Base-by-base conservation (phyloP, 306 rosid species). In the Ziziphus jujuba region DNA sequence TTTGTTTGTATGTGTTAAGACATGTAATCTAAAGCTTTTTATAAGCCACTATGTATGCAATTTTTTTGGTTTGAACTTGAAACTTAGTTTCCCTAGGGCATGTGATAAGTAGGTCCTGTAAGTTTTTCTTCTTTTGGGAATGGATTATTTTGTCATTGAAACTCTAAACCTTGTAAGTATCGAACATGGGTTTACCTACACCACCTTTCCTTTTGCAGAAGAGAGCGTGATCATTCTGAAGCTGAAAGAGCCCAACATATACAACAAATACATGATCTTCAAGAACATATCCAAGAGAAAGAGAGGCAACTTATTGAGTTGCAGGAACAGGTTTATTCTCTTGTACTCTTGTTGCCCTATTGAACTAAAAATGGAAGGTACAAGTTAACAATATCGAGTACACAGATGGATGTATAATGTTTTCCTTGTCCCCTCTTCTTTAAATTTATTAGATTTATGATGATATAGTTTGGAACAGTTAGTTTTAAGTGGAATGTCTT, bases 201-300 rank as follows among this genome's bases (percentile, higher is more conserved):
- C 36, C 45, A 21, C 8, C 48, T 62, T 44, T 64, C 53, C 17
- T 76, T 76, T 75, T 83, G 75, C 86, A 95, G 99, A 83, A 90
- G 90, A 83, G 99, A 95, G 84, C 91, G 84, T 20, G 97, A 90
- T 75, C 97, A 95, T 76, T 82, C 92, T 17, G 99, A 95, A 76
- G 99, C 88, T 73, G 97, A 95, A 84, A 95, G 96, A 81, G 82
- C 96, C 61, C 97, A 95, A 63, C 96, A 90, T 70, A 72, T 95
- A 47, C 82, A 95, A 75, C 96, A 95, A 80, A 67, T 90, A 65
- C 95, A 84, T 51, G 99, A 95, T 40, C 84, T 88, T 65, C 99
- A 95, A 81, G 97, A 90, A 45, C 99, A 87, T 76, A 49, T 95
- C 74, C 99, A 86, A 82, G 96, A 90, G 76, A 95, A 95, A 76